Percentiles rank a stretch among this genome's conserved stretches.
Evolutionary conservation across 768 basidiomycete genomes (phyloP).

Genomic region (Ephemerocybe angulata): DNA sequence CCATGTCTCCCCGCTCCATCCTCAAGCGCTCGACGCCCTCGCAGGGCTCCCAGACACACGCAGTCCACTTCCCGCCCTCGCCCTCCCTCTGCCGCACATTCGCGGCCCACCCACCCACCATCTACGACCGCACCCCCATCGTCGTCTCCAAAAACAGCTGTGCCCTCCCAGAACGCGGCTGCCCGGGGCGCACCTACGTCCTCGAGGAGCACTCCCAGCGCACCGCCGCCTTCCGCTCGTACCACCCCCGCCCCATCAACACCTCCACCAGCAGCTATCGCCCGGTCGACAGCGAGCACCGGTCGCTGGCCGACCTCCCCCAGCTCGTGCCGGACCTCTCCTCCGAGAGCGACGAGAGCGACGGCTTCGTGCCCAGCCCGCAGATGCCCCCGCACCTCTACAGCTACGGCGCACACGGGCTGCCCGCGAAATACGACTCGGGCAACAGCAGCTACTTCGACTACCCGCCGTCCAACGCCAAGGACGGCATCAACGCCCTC

Average conservation of each 20-base stretch:
- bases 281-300: constrained; percentile 5
- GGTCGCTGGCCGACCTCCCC: constrained; percentile 32
- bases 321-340: constrained; percentile 61
- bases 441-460: constrained; percentile 2
- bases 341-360: constrained; percentile 63
- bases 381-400: constrained; percentile 25
- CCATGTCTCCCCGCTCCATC: constrained; percentile 51
- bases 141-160: constrained; percentile 68
- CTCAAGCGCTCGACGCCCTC: constrained; percentile 44
- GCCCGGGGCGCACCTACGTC: constrained; percentile 55
- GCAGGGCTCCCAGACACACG: constrained; percentile 22
- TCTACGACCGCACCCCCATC: constrained; percentile 81
- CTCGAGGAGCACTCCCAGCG: constrained; percentile 43
- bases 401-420: constrained; percentile 16
- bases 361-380: constrained; percentile 37
- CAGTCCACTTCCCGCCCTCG: constrained; percentile 52
- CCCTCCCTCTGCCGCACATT: constrained; percentile 49
- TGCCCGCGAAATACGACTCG: constrained; percentile 13
- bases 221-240: constrained; percentile 1
- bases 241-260: constrained; percentile 6
- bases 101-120: constrained; percentile 50
- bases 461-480: constrained; percentile 6
- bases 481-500: constrained; percentile 18
- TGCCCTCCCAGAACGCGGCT: constrained; percentile 71
- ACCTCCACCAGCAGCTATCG: constrained; percentile 2